Percentiles rank a stretch among this genome's conserved stretches.
These are phyloP conservation scores for bread wheat (Triticum aestivum) DNA, from an alignment of 176 grass and related monocot species.

Conservation along the genomic window IWGSC_CS_RefSeq_v2.1 NC_057798.1:661108919-661109418, in stretches of 20 bases:
- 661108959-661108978: not conserved
- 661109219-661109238: not conserved
- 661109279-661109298: not conserved
- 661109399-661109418: constrained; percentile 8
- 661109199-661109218: not conserved
- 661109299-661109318: too few relatives aligned
- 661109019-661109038: not conserved
- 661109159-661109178: constrained; percentile 12
- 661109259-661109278: constrained; percentile 10
- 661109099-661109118: not conserved
- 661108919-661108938: not conserved
- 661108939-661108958: constrained; percentile 13
- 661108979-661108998: not conserved
- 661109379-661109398: not conserved
- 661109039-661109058: not conserved
- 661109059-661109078: not conserved
- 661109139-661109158: too few relatives aligned
- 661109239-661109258: not conserved
- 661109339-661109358: not conserved
- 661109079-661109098: not conserved
- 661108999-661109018: not conserved
- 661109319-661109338: not conserved
- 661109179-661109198: not conserved
- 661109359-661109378: not conserved
- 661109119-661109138: too few relatives aligned